Evolutionary conservation across 2,329 filamentous ascomycete species (phyloP).

Genomic region (Chalara sp.): DNA sequence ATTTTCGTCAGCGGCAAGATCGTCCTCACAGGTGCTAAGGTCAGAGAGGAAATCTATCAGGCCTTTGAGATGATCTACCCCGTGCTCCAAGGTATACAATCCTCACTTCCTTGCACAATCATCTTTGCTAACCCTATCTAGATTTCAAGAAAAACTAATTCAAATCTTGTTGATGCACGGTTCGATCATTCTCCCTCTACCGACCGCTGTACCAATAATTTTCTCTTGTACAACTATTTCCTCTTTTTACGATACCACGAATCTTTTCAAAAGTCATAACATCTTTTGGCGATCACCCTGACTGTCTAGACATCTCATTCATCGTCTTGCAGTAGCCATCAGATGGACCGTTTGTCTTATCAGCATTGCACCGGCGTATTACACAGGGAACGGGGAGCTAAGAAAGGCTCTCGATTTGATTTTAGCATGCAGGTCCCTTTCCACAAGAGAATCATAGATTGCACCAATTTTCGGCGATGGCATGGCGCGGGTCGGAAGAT

Average conservation of each 20-base stretch:
- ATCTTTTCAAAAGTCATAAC: constrained; percentile 21
- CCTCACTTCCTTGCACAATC: not conserved
- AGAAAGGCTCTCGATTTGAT: constrained; percentile 21
- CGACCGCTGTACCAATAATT: constrained; percentile 22
- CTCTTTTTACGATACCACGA: constrained; percentile 26
- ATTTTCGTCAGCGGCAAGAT: constrained; percentile 99
- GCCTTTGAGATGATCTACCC: constrained; percentile 97
- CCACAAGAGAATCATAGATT: constrained; percentile 26
- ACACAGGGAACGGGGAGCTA: constrained; percentile 17
- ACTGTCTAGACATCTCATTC: constrained; percentile 1
- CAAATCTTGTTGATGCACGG: constrained; percentile 18
- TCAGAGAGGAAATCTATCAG: constrained; percentile 96
- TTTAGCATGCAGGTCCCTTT: constrained; percentile 22
- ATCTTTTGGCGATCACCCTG: constrained; percentile 4
- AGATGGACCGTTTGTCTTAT: constrained; percentile 12
- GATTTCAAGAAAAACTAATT: constrained; percentile 31
- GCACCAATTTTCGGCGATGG: constrained; percentile 29
- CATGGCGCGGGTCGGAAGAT: constrained; percentile 33
- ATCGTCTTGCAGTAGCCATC: constrained; percentile 18
- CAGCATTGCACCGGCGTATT: constrained; percentile 27
- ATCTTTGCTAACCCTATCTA: constrained; percentile 13
- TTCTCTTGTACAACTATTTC: constrained; percentile 25
- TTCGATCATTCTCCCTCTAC: constrained; percentile 20
- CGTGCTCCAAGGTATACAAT: constrained; percentile 69
- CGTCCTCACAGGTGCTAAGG: constrained; percentile 93